Evolutionary conservation across 495 filamentous ascomycete genomes (phyloP).

Genomic region (Astrocystis sublimbata): DNA sequence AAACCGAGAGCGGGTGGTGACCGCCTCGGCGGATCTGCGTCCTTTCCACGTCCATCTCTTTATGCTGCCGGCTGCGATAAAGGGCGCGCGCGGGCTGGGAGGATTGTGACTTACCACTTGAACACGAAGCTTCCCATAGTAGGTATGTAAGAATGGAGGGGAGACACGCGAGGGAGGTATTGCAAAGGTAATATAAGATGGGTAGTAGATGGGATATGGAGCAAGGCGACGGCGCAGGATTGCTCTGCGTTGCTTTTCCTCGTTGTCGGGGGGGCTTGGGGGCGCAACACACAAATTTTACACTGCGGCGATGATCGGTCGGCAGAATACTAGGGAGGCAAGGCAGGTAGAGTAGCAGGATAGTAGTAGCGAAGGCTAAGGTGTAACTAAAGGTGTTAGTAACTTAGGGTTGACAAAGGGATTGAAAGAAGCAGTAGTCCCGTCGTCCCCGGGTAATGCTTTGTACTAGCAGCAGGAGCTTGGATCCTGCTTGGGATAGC

Average conservation of each 20-base stretch:
- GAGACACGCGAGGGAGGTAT: background rate
- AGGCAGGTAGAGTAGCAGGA: background rate
- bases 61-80: background rate
- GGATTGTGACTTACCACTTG: constrained; percentile 50
- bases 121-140: constrained; percentile 57
- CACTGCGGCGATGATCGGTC: too few species aligned
- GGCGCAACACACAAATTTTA: background rate
- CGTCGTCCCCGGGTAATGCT: too few species aligned
- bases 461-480: too few species aligned
- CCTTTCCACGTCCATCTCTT: background rate
- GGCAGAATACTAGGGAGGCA: background rate
- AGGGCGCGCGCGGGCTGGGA: background rate
- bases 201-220: constrained; percentile 3
- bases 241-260: constrained; percentile 2
- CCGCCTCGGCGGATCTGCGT: background rate
- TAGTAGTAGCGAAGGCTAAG: background rate
- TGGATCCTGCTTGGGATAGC: too few species aligned
- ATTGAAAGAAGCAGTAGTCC: constrained; percentile 2
- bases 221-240: background rate
- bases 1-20: background rate
- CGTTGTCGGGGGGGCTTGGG: background rate
- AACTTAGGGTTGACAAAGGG: constrained; percentile 1
- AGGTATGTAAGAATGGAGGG: background rate
- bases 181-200: background rate
- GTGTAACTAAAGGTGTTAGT: background rate